A percentile compares a stretch with the other conserved stretches of the same genome.
Conservation (phyloP, 768 basidiomycete genomes). For the Lyophyllum shimeji region DNA sequence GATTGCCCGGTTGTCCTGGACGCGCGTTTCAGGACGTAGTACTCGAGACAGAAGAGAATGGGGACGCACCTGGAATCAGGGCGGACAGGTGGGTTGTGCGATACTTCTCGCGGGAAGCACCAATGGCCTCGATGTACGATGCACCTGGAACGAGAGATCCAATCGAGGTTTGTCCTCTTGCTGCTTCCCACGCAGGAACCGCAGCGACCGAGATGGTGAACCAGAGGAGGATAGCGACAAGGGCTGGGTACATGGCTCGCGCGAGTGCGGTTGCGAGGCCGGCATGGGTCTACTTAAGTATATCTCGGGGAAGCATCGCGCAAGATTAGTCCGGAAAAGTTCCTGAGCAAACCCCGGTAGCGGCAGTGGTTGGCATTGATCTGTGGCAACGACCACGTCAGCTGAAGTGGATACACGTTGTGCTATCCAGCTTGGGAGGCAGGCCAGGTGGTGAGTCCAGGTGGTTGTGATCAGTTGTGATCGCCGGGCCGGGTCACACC, state of each 20-base stretch:
- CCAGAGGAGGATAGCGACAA: slow-evolving; percentile 21
- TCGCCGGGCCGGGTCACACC: slow-evolving; percentile 9
- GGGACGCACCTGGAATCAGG: slow-evolving; percentile 28
- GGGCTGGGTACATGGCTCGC: slow-evolving; percentile 13
- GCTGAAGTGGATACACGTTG: not conserved
- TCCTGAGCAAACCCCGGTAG: slow-evolving; percentile 6
- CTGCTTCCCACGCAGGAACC: slow-evolving; percentile 44
- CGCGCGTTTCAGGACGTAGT: not conserved
- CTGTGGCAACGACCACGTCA: slow-evolving; percentile 4
- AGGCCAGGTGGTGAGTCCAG: too few relatives aligned
- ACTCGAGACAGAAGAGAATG: not conserved
- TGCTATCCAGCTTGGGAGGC: too few relatives aligned
- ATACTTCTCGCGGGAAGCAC: slow-evolving; percentile 18
- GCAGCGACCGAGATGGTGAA: slow-evolving; percentile 25
- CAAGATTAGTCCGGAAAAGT: slow-evolving; percentile 17
- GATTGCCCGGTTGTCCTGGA: slow-evolving; percentile 46
- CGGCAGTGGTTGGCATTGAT: not conserved
- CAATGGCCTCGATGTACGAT: slow-evolving; percentile 39
- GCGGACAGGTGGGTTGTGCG: slow-evolving; percentile 30
- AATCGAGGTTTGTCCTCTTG: slow-evolving; percentile 34
- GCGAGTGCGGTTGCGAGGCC: not conserved
- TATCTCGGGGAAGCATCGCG: slow-evolving; percentile 29
- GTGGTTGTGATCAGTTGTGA: too few relatives aligned
- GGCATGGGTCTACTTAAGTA: slow-evolving; percentile 1
- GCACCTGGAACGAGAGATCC: slow-evolving; percentile 41